A percentile compares a stretch with the other conserved stretches of the same genome.
These are phyloP conservation scores for Ustilago crameri DNA, from an alignment of 1,284 basidiomycete genomes.

Conservation along the genomic window DNA sequence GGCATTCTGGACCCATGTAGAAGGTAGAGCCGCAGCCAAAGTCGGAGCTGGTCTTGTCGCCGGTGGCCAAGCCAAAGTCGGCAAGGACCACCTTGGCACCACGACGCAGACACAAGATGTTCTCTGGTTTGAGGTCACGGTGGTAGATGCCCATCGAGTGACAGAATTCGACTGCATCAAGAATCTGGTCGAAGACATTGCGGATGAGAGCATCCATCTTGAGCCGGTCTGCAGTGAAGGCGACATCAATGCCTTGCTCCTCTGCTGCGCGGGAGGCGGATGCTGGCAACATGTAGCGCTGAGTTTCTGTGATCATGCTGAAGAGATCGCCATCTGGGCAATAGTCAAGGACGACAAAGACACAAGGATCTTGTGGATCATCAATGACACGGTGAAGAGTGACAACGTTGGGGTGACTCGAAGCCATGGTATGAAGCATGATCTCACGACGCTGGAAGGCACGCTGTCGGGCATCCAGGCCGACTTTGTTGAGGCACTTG, in stretches of 20 bases:
- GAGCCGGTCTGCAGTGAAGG: conserved; percentile 42
- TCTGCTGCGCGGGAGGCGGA: conserved; percentile 36
- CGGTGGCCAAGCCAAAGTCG: conserved; percentile 96
- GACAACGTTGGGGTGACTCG: conserved; percentile 83
- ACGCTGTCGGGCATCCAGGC: conserved; percentile 77
- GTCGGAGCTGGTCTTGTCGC: conserved; percentile 85
- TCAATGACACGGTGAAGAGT: conserved; percentile 89
- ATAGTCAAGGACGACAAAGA: conserved; percentile 76
- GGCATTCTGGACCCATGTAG: conserved; percentile 97
- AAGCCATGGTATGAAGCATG: conserved; percentile 75
- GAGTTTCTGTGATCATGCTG: conserved; percentile 76
- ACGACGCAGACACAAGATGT: conserved; percentile 83
- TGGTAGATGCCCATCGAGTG: conserved; percentile 83
- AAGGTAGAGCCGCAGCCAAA: conserved; percentile 96
- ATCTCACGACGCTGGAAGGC: conserved; percentile 84
- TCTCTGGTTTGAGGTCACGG: conserved; percentile 97
- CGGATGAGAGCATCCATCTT: conserved; percentile 63
- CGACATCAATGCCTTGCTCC: conserved; percentile 42
- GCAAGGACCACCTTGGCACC: conserved; percentile 87
- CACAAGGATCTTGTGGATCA: conserved; percentile 71
- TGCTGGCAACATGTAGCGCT: conserved; percentile 74
- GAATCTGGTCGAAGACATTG: conserved; percentile 72
- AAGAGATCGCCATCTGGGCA: conserved; percentile 91
- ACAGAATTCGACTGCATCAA: conserved; percentile 90
- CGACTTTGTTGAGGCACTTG: conserved; percentile 79